Conservation (phyloP, 495 filamentous ascomycete species). For the Tetracladium setigerum region DNA sequence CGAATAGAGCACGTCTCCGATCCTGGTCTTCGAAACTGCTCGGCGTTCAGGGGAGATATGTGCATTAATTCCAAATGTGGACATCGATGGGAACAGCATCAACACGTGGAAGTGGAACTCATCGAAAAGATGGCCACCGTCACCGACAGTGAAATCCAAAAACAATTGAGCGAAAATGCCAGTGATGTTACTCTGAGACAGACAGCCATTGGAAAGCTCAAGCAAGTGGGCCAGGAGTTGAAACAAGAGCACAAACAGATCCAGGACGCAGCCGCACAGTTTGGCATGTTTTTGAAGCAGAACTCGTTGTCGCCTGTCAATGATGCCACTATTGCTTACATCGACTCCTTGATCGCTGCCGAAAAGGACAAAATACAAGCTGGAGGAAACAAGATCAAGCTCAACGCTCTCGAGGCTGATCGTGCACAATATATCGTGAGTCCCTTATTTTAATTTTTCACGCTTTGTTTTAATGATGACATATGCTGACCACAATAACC, state of each 20-base stretch:
- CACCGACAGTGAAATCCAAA: constrained; percentile 18
- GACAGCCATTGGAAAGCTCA: constrained; percentile 15
- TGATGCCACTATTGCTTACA: constrained; percentile 31
- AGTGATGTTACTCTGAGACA: constrained; percentile 15
- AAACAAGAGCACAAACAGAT: constrained; percentile 25
- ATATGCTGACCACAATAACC: no score
- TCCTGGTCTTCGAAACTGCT: constrained; percentile 15
- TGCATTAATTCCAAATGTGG: constrained; percentile 15
- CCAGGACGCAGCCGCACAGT: constrained; percentile 27
- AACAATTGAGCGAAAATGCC: constrained; percentile 20
- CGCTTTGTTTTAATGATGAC: no score
- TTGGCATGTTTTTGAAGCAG: constrained; percentile 30
- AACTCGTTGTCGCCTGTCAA: constrained; percentile 31
- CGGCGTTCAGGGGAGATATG: constrained; percentile 13
- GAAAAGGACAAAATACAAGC: constrained; percentile 11
- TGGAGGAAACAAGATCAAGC: constrained; percentile 8
- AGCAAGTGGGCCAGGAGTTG: constrained; percentile 22
- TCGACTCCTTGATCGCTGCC: constrained; percentile 20
- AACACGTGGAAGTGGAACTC: constrained; percentile 26
- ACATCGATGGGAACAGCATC: constrained; percentile 29
- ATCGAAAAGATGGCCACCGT: constrained; percentile 16
- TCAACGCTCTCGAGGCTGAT: constrained; percentile 3
- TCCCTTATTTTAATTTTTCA: no score
- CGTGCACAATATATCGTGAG: constrained; percentile 1
- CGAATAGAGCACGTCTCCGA: constrained; percentile 3